Percentiles rank a stretch among this genome's conserved stretches.
phyloP scores from a whole-genome alignment of 352 stramenopile genomes.

The Chrysophaeum taylorii region DNA sequence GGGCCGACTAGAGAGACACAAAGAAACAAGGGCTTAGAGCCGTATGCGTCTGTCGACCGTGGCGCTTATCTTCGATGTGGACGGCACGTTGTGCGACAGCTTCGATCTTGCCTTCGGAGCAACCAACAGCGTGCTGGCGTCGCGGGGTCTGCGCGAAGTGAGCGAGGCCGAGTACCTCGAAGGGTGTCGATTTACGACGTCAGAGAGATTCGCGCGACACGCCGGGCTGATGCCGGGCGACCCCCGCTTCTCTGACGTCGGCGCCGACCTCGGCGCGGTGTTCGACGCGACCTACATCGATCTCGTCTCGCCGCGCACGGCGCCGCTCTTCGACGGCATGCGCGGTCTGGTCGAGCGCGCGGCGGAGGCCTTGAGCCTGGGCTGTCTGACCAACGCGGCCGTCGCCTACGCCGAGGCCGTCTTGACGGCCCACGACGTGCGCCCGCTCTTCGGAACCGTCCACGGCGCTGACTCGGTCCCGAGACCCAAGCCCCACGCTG shows the following conservation, averaged over 20 bases:
- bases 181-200: slow-evolving; percentile 44
- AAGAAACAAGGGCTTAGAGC: too few species aligned
- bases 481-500: slow-evolving; percentile 43
- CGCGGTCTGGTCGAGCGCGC: slow-evolving; percentile 30
- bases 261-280: slow-evolving; percentile 35
- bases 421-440: slow-evolving; percentile 41
- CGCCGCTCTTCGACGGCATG: slow-evolving; percentile 50
- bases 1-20: too few species aligned
- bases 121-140: slow-evolving; percentile 34
- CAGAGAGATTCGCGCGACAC: slow-evolving; percentile 47
- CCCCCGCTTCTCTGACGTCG: slow-evolving; percentile 31
- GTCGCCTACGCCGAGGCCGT: slow-evolving; percentile 53
- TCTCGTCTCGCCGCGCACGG: slow-evolving; percentile 41
- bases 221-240: slow-evolving; percentile 39
- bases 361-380: slow-evolving; percentile 24
- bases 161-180: slow-evolving; percentile 45
- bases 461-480: slow-evolving; percentile 50
- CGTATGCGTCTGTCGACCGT: too few species aligned
- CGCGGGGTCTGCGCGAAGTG: slow-evolving; percentile 25
- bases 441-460: slow-evolving; percentile 40
- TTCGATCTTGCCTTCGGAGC: slow-evolving; percentile 51
- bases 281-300: slow-evolving; percentile 56
- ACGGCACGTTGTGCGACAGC: slow-evolving; percentile 53
- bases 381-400: slow-evolving; percentile 53
- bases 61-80: slow-evolving; percentile 55